phyloP scores from a whole-genome alignment of 2,329 filamentous ascomycete species.

The Cryphonectria naterciae region DNA sequence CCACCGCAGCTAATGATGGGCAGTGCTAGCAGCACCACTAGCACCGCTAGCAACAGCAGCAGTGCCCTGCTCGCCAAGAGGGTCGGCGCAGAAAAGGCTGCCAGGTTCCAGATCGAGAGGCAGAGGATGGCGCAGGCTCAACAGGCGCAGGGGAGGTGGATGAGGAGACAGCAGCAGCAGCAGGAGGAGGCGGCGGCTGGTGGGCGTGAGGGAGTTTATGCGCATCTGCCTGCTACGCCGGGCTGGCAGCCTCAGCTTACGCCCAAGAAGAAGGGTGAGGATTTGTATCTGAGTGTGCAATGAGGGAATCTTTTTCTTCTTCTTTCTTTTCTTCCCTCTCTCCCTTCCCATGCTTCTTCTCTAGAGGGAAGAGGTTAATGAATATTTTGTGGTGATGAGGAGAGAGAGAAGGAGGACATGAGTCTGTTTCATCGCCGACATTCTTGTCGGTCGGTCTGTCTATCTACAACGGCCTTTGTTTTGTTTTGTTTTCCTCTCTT shows the following conservation, averaged over 20 bases:
- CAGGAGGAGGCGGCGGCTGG: not conserved
- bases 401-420: not conserved
- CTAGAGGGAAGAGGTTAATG: not conserved
- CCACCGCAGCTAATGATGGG: not conserved
- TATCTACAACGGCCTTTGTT: not conserved
- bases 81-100: slow-evolving; percentile 53
- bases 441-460: not conserved
- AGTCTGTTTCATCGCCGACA: not conserved
- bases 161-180: slow-evolving; percentile 8
- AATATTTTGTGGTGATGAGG: not conserved
- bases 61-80: slow-evolving; percentile 58
- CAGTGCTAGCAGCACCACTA: not conserved
- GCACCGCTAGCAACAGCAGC: not conserved
- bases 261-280: slow-evolving; percentile 67
- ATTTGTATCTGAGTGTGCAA: slow-evolving; percentile 63
- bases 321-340: too few relatives aligned
- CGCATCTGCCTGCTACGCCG: slow-evolving; percentile 51
- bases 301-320: slow-evolving; percentile 34
- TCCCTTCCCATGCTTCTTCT: too few relatives aligned
- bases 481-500: not conserved
- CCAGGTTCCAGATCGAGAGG: slow-evolving; percentile 46
- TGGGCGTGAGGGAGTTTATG: slow-evolving; percentile 19
- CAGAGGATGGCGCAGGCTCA: slow-evolving; percentile 31
- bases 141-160: slow-evolving; percentile 21
- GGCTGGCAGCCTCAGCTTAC: slow-evolving; percentile 69